These are phyloP conservation scores for Pichia phayaonensis DNA, from an alignment of 805 yeast species.

Conservation along the genomic window DNA sequence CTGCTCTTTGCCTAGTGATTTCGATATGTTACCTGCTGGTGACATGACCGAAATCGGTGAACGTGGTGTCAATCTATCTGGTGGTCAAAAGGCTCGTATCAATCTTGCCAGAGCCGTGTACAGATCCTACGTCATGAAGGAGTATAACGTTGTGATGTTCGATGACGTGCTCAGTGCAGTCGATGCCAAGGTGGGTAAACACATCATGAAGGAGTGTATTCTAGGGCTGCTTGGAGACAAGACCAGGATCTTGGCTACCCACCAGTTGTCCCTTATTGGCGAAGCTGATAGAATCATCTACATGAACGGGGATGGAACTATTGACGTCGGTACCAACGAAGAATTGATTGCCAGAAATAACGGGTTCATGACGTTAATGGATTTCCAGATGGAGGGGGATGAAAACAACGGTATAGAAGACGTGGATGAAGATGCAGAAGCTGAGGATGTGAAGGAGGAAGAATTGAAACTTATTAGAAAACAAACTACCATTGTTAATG, in stretches of 20 bases:
- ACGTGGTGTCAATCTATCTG: constrained; percentile 75
- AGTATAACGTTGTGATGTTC: constrained; percentile 56
- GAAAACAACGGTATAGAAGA: background rate
- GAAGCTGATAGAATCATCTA: constrained; percentile 63
- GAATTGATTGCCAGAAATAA: constrained; percentile 40
- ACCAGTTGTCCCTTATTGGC: constrained; percentile 63
- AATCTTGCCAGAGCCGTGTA: constrained; percentile 76
- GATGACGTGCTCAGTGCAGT: constrained; percentile 84
- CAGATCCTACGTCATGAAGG: constrained; percentile 25
- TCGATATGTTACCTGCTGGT: constrained; percentile 63
- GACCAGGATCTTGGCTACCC: constrained; percentile 75
- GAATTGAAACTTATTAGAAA: constrained; percentile 18
- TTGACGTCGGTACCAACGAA: constrained; percentile 51
- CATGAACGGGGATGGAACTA: constrained; percentile 52
- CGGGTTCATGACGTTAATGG: constrained; percentile 45
- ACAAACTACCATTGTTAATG: constrained; percentile 22
- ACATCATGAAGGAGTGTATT: constrained; percentile 64
- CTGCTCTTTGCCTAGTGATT: constrained; percentile 62
- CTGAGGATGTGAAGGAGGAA: constrained; percentile 15
- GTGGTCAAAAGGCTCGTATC: constrained; percentile 84
- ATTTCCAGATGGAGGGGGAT: constrained; percentile 24
- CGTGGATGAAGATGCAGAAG: constrained; percentile 20
- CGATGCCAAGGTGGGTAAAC: constrained; percentile 81
- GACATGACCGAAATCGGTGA: constrained; percentile 80
- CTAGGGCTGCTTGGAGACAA: constrained; percentile 44